Base-by-base conservation (phyloP, 1,139 yeast genomes). In the Groenewaldozyma sp. region DNA sequence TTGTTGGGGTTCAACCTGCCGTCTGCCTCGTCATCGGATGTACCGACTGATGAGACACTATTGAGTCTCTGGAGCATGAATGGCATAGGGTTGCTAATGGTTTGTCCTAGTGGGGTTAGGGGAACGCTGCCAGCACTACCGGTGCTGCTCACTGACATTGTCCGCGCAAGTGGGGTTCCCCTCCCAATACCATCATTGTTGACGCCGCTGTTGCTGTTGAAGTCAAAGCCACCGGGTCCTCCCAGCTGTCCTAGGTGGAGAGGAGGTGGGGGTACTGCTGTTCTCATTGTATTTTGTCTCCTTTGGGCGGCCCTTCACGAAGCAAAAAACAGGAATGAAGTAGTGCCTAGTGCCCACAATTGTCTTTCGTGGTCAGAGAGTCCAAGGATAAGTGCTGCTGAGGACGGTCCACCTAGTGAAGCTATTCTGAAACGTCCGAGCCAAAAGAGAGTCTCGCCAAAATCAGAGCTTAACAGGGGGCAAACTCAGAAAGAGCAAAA, bases 21-120 rank as follows among this genome's bases (percentile, higher is more conserved):
- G 37, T 45, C 43, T 16, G 39, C 44, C 29, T 55, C 59, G 40
- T 55, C 60, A 36, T 53, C 58, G 11, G 55, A 50, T 3, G 55
- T 53, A 24, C 51, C 52, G 3, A 54, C 46, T 24, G 54, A 47
- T 34, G 56, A 51, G 14, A 53, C 55, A 18, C 54, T 47, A 38
- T 55, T 55, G 26, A 52, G 48, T 7, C 56, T 45, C 36, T 48
- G 55, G 34, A 45, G 41, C 38, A 47, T 39, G 26, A 36, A 37
- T 11, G 35, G 31, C 14, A 43, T 39, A 9, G 45, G 45, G 18
- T 41, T 42, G 18, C 31, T 36, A 21, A 42, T 40, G 16, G 45
- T 42, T 32, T 47, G 50, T 19, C 37, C 42, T n/a, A 45, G 32
- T 3, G 50, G 50, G 17, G 50, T 47, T 36, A 42, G 33, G 7